phyloP scores from a whole-genome alignment of 805 yeast species.

The Candida succiphila region DNA sequence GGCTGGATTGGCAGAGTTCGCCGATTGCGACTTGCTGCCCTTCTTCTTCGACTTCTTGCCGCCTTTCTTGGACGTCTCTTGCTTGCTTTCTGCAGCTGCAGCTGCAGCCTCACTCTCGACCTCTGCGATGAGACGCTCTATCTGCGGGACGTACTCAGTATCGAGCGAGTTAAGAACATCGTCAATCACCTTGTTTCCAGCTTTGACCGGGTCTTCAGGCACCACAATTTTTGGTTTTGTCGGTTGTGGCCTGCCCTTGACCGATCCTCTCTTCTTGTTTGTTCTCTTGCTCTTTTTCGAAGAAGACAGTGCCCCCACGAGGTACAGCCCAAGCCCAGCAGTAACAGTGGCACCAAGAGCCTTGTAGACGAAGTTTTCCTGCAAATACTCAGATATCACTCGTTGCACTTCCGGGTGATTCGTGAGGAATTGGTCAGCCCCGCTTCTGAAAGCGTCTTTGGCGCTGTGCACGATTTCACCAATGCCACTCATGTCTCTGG shows the following conservation, averaged over 20 bases:
- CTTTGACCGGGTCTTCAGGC: slow-evolving; percentile 9
- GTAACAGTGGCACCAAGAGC: no score
- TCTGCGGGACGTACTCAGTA: slow-evolving; percentile 5
- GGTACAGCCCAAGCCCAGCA: background rate
- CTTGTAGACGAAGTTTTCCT: no score
- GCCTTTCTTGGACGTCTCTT: slow-evolving; percentile 1
- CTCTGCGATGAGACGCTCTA: slow-evolving; percentile 1
- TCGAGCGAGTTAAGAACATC: slow-evolving; percentile 9
- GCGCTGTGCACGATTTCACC: no score
- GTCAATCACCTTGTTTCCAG: slow-evolving; percentile 9
- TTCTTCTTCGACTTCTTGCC: slow-evolving; percentile 1
- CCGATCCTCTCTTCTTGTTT: slow-evolving; percentile 7
- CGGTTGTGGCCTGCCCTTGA: no score
- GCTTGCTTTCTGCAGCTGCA: background rate
- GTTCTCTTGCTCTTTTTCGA: slow-evolving; percentile 3
- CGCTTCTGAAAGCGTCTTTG: no score
- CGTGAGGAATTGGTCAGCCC: no score
- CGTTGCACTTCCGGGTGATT: no score
- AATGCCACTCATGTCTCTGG: no score
- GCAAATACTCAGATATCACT: no score
- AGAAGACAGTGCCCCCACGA: background rate
- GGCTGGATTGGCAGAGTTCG: background rate
- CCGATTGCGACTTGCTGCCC: background rate
- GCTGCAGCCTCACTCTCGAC: slow-evolving; percentile 3
- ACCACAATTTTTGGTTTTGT: no score